phyloP scores from a whole-genome alignment of 2,329 filamentous ascomycete genomes.

The Golovinomyces cichoracearum region DNA sequence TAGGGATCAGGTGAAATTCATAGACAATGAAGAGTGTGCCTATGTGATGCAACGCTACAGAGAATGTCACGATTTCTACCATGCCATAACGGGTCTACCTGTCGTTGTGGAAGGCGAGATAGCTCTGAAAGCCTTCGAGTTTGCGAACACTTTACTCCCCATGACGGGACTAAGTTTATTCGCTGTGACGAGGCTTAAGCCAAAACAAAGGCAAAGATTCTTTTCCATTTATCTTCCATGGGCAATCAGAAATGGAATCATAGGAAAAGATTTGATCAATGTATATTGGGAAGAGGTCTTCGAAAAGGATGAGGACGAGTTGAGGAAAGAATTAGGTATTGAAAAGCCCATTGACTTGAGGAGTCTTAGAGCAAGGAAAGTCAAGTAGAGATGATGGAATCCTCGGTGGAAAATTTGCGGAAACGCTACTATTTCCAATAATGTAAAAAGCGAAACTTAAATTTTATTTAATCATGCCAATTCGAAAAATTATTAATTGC shows the following conservation, averaged over 20 bases:
- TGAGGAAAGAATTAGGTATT: slow-evolving; percentile 53
- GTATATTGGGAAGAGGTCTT: slow-evolving; percentile 95
- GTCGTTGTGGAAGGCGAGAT: slow-evolving; percentile 88
- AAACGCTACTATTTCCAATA: too few relatives aligned
- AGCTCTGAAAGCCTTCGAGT: slow-evolving; percentile 94
- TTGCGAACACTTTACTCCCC: slow-evolving; percentile 73
- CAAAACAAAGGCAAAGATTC: slow-evolving; percentile 38
- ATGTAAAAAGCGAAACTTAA: too few relatives aligned
- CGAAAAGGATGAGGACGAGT: slow-evolving; percentile 51
- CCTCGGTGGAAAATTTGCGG: too few relatives aligned
- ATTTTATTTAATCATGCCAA: too few relatives aligned
- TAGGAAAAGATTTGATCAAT: slow-evolving; percentile 62
- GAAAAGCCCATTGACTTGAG: slow-evolving; percentile 73
- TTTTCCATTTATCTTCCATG: slow-evolving; percentile 59
- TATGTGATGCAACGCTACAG: slow-evolving; percentile 98
- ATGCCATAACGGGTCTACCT: slow-evolving; percentile 74
- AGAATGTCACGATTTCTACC: slow-evolving; percentile 94
- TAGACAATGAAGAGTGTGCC: slow-evolving; percentile 83
- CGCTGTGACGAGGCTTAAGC: slow-evolving; percentile 38
- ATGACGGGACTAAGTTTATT: slow-evolving; percentile 81
- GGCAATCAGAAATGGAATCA: slow-evolving; percentile 62
- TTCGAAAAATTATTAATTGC: too few relatives aligned
- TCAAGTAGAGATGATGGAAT: too few relatives aligned
- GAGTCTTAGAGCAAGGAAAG: slow-evolving; percentile 33
- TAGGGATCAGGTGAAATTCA: slow-evolving; percentile 55